Conservation (phyloP, 164 flowering plant genomes). For the Dillenia turbinata region DNA sequence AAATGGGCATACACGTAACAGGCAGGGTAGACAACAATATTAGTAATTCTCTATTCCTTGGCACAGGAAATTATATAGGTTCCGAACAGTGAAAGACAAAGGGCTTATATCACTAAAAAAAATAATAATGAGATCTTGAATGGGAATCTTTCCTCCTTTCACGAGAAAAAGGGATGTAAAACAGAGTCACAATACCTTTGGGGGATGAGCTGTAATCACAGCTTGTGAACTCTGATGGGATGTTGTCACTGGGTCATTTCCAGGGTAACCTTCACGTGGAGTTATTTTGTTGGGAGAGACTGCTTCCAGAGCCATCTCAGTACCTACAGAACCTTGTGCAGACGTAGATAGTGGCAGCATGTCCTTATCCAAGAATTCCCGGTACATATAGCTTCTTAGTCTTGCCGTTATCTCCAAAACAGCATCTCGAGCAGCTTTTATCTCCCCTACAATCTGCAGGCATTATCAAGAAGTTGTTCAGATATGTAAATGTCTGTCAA, state of each 20-base stretch:
- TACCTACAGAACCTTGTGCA: slow-evolving; percentile 28
- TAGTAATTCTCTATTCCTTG: too few relatives aligned
- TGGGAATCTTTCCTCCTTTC: too few relatives aligned
- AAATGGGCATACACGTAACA: too few relatives aligned
- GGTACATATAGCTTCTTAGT: slow-evolving; percentile 54
- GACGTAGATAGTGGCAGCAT: slow-evolving; percentile 27
- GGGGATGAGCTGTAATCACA: slow-evolving; percentile 24
- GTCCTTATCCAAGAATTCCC: slow-evolving; percentile 61
- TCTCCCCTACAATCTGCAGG: slow-evolving; percentile 85
- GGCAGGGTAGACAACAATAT: too few relatives aligned
- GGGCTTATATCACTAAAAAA: too few relatives aligned
- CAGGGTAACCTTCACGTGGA: slow-evolving; percentile 35
- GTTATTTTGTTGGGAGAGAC: slow-evolving; percentile 36
- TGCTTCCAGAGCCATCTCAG: slow-evolving; percentile 26
- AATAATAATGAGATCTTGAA: too few relatives aligned
- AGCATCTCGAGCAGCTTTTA: slow-evolving; percentile 86
- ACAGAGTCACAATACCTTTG: slow-evolving; percentile 35
- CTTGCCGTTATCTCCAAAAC: slow-evolving; percentile 82
- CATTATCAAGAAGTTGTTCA: too few relatives aligned
- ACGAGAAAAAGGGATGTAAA: too few relatives aligned
- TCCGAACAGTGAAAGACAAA: too few relatives aligned
- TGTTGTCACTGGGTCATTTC: slow-evolving; percentile 28
- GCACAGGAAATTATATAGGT: too few relatives aligned
- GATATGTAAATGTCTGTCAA: too few relatives aligned
- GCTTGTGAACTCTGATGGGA: slow-evolving; percentile 36